A percentile compares a stretch with the other conserved stretches of the same genome.
phyloP scores from a whole-genome alignment of 352 stramenopile species.

The Elongisporangium prolatum region DNA sequence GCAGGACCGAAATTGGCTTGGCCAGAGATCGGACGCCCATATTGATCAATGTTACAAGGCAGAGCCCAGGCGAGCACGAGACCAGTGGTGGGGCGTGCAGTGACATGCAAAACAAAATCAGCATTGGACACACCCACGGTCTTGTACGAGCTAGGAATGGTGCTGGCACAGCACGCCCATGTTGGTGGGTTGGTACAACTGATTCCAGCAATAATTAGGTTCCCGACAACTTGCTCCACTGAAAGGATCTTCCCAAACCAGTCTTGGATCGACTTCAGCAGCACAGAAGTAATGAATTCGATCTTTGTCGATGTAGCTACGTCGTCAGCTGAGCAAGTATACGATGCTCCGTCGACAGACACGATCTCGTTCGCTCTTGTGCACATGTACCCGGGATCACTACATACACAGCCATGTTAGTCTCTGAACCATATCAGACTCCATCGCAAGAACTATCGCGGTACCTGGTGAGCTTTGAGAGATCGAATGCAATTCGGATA shows the following conservation, averaged over 20 bases:
- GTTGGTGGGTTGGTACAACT: constrained; percentile 28
- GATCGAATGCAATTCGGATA: constrained; percentile 73
- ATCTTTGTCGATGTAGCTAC: constrained; percentile 62
- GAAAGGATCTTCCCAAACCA: constrained; percentile 62
- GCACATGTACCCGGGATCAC: constrained; percentile 62
- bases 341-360: constrained; percentile 38
- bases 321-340: constrained; percentile 46
- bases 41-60: constrained; percentile 79
- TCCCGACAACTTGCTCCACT: constrained; percentile 61
- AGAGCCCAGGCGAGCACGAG: constrained; percentile 74
- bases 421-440: not conserved
- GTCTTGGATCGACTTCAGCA: constrained; percentile 54
- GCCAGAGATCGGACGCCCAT: constrained; percentile 66
- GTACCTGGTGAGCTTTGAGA: constrained; percentile 66
- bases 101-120: constrained; percentile 80
- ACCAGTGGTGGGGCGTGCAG: constrained; percentile 59
- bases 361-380: constrained; percentile 40
- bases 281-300: constrained; percentile 61
- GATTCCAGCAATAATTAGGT: constrained; percentile 57
- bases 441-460: not conserved
- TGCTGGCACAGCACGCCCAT: constrained; percentile 62
- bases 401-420: constrained; percentile 10
- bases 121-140: constrained; percentile 51
- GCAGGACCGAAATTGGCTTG: constrained; percentile 79
- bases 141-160: constrained; percentile 43